Percentiles rank a stretch among this genome's conserved stretches.
These are phyloP conservation scores for Plasmodium coatneyi DNA, from an alignment of 169 alveolate genomes.

Conservation along the genomic window DNA sequence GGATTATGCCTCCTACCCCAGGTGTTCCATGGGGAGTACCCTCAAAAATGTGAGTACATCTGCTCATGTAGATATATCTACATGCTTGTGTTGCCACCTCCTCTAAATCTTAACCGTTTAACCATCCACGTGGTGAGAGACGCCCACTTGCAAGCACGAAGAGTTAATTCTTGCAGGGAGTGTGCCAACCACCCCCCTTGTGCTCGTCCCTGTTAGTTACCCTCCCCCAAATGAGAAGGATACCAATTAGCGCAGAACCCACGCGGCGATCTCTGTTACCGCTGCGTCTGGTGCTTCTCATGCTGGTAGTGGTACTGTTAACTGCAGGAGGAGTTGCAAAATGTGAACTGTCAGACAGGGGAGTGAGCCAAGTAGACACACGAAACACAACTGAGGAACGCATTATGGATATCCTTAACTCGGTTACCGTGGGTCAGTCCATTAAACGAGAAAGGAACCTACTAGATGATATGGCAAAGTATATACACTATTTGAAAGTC, in stretches of 20 bases:
- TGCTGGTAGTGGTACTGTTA: background rate
- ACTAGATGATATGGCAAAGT: constrained; percentile 12
- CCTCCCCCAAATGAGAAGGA: background rate
- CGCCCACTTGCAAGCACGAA: background rate
- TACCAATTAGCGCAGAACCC: background rate
- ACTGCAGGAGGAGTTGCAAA: background rate
- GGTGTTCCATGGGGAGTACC: background rate
- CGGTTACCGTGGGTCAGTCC: constrained; percentile 11
- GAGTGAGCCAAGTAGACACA: background rate
- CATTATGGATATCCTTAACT: constrained; percentile 31
- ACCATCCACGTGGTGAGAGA: too few relatives aligned
- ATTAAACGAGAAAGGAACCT: constrained; percentile 22
- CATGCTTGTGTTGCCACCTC: background rate
- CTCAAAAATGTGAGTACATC: background rate
- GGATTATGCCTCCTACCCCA: background rate
- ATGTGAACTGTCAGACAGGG: background rate
- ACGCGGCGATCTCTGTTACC: background rate
- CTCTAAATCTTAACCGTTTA: background rate
- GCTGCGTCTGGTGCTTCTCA: background rate
- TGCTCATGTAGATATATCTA: constrained; percentile 1
- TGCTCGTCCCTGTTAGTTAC: background rate
- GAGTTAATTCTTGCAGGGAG: background rate
- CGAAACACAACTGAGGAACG: background rate
- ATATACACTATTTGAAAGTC: constrained; percentile 29
- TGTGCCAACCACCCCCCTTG: background rate